Conservation (phyloP, 1,284 basidiomycete species). For the Sutorius eximius region DNA sequence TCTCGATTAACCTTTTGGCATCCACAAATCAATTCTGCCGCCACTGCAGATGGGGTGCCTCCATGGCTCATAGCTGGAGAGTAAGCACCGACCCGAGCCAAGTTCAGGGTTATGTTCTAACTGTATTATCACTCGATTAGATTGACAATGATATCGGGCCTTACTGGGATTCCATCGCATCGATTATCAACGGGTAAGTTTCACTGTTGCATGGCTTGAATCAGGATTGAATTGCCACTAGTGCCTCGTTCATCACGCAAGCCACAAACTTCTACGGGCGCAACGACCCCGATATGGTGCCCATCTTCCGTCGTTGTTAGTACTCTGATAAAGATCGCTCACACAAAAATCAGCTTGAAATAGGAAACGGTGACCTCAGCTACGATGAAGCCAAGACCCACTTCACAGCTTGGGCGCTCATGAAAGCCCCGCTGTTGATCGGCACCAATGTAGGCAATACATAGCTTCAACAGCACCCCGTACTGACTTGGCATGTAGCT, state of each 20-base stretch:
- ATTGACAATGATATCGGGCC: slow-evolving; percentile 27
- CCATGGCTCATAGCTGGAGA: slow-evolving; percentile 52
- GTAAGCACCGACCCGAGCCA: slow-evolving; percentile 21
- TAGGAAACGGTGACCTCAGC: slow-evolving; percentile 45
- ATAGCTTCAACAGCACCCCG: slow-evolving; percentile 17
- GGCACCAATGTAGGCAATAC: slow-evolving; percentile 35
- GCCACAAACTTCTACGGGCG: slow-evolving; percentile 45
- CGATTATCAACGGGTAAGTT: slow-evolving; percentile 40
- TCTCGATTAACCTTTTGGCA: slow-evolving; percentile 36
- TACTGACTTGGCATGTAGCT: slow-evolving; percentile 39
- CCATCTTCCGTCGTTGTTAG: slow-evolving; percentile 4
- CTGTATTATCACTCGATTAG: slow-evolving; percentile 5
- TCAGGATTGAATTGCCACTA: slow-evolving; percentile 15
- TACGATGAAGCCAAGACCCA: slow-evolving; percentile 46
- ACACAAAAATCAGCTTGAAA: slow-evolving; percentile 39
- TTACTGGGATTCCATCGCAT: slow-evolving; percentile 37
- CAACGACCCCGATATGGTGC: slow-evolving; percentile 48
- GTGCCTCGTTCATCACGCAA: slow-evolving; percentile 45
- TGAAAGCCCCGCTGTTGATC: slow-evolving; percentile 49
- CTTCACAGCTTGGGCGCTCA: slow-evolving; percentile 50
- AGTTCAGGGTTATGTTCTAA: not conserved
- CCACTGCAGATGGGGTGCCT: slow-evolving; percentile 21
- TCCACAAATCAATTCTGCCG: not conserved
- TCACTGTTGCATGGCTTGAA: not conserved
- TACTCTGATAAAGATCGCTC: slow-evolving; percentile 1